phyloP scores from a whole-genome alignment of 2,329 filamentous ascomycete genomes.

The Incumbomyces delicatus region DNA sequence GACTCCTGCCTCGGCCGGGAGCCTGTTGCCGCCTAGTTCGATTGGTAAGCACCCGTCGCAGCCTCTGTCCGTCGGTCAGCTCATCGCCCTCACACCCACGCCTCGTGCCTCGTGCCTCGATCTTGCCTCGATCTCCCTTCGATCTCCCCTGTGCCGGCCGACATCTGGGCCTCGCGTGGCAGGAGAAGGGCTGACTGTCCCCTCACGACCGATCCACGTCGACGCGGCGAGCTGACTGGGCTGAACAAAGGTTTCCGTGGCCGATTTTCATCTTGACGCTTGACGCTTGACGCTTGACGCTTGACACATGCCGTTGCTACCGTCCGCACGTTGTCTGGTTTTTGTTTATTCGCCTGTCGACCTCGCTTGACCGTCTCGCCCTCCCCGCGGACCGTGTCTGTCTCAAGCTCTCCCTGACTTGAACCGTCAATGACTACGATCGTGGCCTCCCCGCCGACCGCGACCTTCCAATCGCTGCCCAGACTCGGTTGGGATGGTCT shows the following conservation, averaged over 20 bases:
- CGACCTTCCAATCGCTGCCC: slow-evolving; percentile 49
- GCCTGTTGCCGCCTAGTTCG: background rate
- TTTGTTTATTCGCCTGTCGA: slow-evolving; percentile 7
- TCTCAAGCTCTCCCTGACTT: background rate
- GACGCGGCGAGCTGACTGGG: background rate
- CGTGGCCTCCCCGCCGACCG: slow-evolving; percentile 54
- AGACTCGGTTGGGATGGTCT: slow-evolving; percentile 52
- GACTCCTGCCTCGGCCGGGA: background rate
- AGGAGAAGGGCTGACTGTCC: no score
- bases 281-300: no score
- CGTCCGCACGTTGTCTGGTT: slow-evolving; percentile 9
- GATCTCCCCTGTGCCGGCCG: background rate
- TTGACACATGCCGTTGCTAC: slow-evolving; percentile 20
- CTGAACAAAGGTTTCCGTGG: background rate
- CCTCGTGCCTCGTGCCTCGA: no score
- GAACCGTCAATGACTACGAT: slow-evolving; percentile 47
- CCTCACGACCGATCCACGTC: no score
- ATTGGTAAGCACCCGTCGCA: slow-evolving; percentile 5
- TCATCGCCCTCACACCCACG: slow-evolving; percentile 4
- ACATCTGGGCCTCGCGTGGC: background rate
- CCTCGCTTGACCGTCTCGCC: background rate
- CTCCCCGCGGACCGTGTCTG: background rate
- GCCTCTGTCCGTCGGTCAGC: slow-evolving; percentile 2
- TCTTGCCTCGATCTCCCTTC: no score
- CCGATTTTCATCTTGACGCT: slow-evolving; percentile 14